Conservation (phyloP, 495 filamentous ascomycete genomes). For the Parachaetomium inaequale region DNA sequence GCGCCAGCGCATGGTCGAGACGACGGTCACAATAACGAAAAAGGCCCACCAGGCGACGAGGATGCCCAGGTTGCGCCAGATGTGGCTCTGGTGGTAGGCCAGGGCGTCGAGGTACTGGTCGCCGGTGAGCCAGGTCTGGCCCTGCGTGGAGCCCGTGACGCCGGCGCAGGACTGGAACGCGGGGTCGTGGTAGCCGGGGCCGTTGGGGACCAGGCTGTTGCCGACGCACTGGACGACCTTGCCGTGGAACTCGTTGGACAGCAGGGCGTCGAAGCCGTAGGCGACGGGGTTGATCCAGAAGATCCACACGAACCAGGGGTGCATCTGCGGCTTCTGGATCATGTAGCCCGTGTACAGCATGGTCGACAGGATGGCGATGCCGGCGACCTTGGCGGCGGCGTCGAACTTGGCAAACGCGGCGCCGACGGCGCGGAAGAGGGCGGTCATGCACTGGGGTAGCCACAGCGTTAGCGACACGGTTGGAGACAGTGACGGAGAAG, state of each 20-base stretch:
- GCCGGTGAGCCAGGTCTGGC: slow-evolving; percentile 55
- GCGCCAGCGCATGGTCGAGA: slow-evolving; percentile 53
- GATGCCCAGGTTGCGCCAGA: slow-evolving; percentile 83
- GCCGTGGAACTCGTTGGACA: slow-evolving; percentile 66
- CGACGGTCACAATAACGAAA: slow-evolving; percentile 62
- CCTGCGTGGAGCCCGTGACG: slow-evolving; percentile 50
- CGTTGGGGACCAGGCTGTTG: slow-evolving; percentile 54
- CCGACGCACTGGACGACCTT: slow-evolving; percentile 48
- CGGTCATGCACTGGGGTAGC: slow-evolving; percentile 31
- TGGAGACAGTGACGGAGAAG: slow-evolving; percentile 56
- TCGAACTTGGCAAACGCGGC: slow-evolving; percentile 61
- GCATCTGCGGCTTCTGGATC: slow-evolving; percentile 68
- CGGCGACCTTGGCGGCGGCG: slow-evolving; percentile 44
- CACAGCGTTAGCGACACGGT: background rate
- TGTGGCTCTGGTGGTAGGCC: slow-evolving; percentile 59
- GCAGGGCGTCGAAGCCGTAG: slow-evolving; percentile 67
- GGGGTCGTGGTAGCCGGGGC: slow-evolving; percentile 48
- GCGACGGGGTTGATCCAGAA: slow-evolving; percentile 71
- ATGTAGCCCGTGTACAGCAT: slow-evolving; percentile 73
- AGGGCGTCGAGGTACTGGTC: slow-evolving; percentile 57
- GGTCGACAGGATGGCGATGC: slow-evolving; percentile 61
- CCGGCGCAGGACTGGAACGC: slow-evolving; percentile 57
- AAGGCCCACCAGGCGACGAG: slow-evolving; percentile 63
- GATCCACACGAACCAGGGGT: slow-evolving; percentile 73
- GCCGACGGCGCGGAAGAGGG: slow-evolving; percentile 72